Conservation (phyloP, 495 filamentous ascomycete species). For the Lasiosphaeria ovina region DNA sequence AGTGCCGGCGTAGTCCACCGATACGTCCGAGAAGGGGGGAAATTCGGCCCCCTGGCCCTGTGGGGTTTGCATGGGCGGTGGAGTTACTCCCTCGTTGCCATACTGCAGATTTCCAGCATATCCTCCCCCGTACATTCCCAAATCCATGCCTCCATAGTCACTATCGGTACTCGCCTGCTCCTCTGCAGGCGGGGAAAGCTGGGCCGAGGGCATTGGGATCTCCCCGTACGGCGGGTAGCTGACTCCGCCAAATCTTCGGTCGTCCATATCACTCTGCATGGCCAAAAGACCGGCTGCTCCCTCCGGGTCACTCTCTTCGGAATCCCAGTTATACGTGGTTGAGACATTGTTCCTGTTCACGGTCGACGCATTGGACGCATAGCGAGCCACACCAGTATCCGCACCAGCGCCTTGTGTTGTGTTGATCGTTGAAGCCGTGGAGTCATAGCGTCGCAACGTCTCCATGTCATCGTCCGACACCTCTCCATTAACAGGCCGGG, state of each 20-base stretch:
- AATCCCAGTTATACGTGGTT: constrained; percentile 35
- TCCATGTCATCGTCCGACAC: constrained; percentile 42
- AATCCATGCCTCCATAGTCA: constrained; percentile 70
- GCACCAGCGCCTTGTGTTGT: constrained; percentile 13
- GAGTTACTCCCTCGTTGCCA: constrained; percentile 56
- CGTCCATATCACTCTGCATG: constrained; percentile 82
- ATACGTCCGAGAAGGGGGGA: constrained; percentile 41
- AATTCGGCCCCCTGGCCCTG: constrained; percentile 38
- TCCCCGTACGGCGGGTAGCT: constrained; percentile 29
- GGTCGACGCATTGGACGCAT: constrained; percentile 50
- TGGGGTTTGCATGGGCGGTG: constrained; percentile 36
- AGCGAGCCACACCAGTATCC: constrained; percentile 35
- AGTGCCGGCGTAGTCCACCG: constrained; percentile 74
- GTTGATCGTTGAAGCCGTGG: constrained; percentile 46
- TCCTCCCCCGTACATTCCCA: constrained; percentile 70
- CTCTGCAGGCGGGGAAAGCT: constrained; percentile 34
- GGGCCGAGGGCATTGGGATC: constrained; percentile 10
- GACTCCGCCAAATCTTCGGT: constrained; percentile 57
- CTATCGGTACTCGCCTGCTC: constrained; percentile 62
- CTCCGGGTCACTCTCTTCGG: constrained; percentile 84
- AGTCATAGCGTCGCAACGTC: constrained; percentile 48
- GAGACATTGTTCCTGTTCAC: constrained; percentile 38
- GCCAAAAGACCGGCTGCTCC: constrained; percentile 82
- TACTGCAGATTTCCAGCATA: constrained; percentile 73
- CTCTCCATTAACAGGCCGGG: constrained; percentile 33